A percentile compares a stretch with the other conserved stretches of the same genome.
Conservation (phyloP, 352 stramenopile species). For the Pythium guiyangense region DNA sequence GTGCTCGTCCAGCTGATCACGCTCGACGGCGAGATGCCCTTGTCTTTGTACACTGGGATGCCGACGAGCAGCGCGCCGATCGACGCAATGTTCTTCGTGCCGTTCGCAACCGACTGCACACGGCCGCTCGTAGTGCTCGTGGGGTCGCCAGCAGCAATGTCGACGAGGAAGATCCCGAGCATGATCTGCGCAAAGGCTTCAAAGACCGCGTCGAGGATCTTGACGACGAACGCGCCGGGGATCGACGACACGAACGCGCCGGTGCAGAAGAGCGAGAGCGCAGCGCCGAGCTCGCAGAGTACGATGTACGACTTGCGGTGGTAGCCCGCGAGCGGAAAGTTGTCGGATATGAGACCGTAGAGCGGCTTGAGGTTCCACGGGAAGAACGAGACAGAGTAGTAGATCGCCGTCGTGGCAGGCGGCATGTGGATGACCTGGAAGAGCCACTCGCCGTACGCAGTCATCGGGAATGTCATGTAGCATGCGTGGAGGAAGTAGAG, state of each 20-base stretch:
- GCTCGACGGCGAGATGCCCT: constrained; percentile 34
- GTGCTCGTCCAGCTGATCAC: constrained; percentile 64
- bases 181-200: constrained; percentile 82
- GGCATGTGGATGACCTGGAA: constrained; percentile 76
- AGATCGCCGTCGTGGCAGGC: constrained; percentile 69
- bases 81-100: constrained; percentile 57
- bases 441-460: constrained; percentile 71
- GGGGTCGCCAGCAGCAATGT: constrained; percentile 45
- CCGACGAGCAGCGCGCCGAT: constrained; percentile 55
- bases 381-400: constrained; percentile 81
- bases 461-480: constrained; percentile 73
- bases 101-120: constrained; percentile 71
- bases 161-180: constrained; percentile 71
- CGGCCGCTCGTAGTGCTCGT: constrained; percentile 53
- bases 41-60: constrained; percentile 64
- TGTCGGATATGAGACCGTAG: constrained; percentile 75
- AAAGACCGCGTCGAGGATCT: constrained; percentile 59
- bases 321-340: constrained; percentile 65
- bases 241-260: constrained; percentile 51
- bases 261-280: constrained; percentile 50
- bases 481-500: constrained; percentile 82
- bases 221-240: constrained; percentile 58
- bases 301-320: constrained; percentile 83
- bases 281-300: constrained; percentile 55
- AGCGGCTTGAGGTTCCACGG: constrained; percentile 85